These are phyloP conservation scores for Xylariaceae sp. DNA, from an alignment of 2,329 filamentous ascomycete species.

Conservation along the genomic window DNA sequence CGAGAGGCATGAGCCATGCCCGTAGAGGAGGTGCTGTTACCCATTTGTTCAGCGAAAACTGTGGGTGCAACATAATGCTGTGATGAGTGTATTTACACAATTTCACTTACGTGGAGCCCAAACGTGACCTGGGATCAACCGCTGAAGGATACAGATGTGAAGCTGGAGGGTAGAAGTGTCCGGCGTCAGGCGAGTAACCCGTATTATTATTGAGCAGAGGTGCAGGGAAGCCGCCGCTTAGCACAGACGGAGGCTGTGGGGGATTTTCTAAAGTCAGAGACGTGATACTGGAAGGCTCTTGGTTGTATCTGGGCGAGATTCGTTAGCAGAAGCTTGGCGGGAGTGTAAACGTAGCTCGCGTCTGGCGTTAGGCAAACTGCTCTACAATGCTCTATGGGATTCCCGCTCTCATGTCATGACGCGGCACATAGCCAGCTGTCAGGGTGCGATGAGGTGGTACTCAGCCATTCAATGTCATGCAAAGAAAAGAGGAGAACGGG, in stretches of 20 bases:
- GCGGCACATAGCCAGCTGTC: conserved; percentile 23
- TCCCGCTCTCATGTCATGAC: conserved; percentile 30
- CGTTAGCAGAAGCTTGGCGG: conserved; percentile 32
- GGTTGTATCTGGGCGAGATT: conserved; percentile 46
- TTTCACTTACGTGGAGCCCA: conserved; percentile 52
- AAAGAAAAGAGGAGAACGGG: conserved; percentile 31
- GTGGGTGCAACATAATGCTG: no score
- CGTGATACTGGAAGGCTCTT: conserved; percentile 46
- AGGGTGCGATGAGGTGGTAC: conserved; percentile 38
- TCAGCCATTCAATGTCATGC: conserved; percentile 43
- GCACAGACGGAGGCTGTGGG: conserved; percentile 46
- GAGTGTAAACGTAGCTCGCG: conserved; percentile 24
- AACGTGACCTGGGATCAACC: conserved; percentile 51
- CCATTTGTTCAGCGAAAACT: conserved; percentile 34
- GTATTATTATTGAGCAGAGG: conserved; percentile 43
- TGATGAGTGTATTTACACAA: conserved; percentile 13
- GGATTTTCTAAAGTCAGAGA: conserved; percentile 51
- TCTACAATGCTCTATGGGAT: conserved; percentile 35
- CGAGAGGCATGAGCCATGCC: conserved; percentile 58
- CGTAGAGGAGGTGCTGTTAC: conserved; percentile 47
- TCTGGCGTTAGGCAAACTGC: conserved; percentile 30
- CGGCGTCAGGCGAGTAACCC: conserved; percentile 48
- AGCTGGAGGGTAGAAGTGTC: conserved; percentile 42
- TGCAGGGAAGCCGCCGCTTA: conserved; percentile 51
- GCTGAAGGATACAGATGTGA: conserved; percentile 33